Percentiles rank a stretch among this genome's conserved stretches.
Evolutionary conservation across 2,329 filamentous ascomycete genomes (phyloP).

Genomic region (Pyrenophora teres): DNA sequence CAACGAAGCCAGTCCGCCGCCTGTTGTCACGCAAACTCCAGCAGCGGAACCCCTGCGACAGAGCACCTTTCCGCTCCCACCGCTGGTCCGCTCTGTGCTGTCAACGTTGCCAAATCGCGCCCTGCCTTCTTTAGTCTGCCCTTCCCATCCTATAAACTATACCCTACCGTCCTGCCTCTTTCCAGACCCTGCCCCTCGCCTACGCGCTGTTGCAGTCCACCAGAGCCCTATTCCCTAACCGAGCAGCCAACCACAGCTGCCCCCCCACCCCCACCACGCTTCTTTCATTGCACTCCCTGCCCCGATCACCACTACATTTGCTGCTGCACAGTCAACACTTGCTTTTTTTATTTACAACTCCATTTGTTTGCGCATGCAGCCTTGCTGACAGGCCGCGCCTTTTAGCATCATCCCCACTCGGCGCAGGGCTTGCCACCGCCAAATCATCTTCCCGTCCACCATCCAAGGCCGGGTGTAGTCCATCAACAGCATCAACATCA

Average conservation of each 20-base stretch:
- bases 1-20: conserved; percentile 30
- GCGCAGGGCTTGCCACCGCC: conserved; percentile 71
- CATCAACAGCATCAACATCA: conserved; percentile 51
- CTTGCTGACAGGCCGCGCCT: conserved; percentile 38
- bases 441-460: conserved; percentile 64
- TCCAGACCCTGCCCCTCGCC: conserved; percentile 45
- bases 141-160: conserved; percentile 44
- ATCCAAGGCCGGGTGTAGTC: conserved; percentile 73
- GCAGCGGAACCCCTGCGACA: conserved; percentile 43
- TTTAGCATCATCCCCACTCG: conserved; percentile 76
- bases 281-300: conserved; percentile 22
- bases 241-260: conserved; percentile 27
- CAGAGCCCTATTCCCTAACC: conserved; percentile 29
- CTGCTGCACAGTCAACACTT: conserved; percentile 9
- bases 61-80: conserved; percentile 34
- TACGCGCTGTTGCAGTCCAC: conserved; percentile 31
- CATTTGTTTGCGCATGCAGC: conserved; percentile 16
- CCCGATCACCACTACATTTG: conserved; percentile 15
- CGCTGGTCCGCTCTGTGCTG: conserved; percentile 41
- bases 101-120: conserved; percentile 31
- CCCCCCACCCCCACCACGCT: conserved; percentile 26
- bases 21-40: conserved; percentile 34
- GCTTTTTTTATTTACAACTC: conserved; percentile 11
- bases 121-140: conserved; percentile 35
- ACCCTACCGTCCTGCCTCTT: conserved; percentile 38